phyloP scores from a whole-genome alignment of 2,329 filamentous ascomycete genomes.

The Cladosporium velox region DNA sequence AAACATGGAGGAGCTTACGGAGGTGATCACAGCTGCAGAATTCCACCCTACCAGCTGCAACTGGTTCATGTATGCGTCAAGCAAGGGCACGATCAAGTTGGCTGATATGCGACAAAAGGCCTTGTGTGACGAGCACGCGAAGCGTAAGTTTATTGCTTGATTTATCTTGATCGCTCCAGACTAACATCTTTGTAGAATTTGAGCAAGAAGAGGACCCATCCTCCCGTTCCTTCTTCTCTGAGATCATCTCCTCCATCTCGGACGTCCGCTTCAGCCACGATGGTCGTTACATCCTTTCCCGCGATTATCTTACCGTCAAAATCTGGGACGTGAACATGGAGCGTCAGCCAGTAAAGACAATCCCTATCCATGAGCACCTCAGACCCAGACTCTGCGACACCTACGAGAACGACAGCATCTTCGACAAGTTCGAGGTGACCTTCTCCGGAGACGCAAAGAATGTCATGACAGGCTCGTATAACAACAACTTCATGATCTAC shows the following conservation, averaged over 20 bases:
- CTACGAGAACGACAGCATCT: slow-evolving; percentile 99
- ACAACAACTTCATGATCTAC: slow-evolving; percentile 99
- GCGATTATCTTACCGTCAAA: slow-evolving; percentile 98
- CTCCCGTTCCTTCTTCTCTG: slow-evolving; percentile 97
- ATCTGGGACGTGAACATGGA: slow-evolving; percentile 99
- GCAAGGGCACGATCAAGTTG: slow-evolving; percentile 97
- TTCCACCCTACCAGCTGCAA: slow-evolving; percentile 98
- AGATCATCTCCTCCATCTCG: slow-evolving; percentile 99
- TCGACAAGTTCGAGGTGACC: slow-evolving; percentile 99
- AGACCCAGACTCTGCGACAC: slow-evolving; percentile 93
- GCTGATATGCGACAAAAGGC: slow-evolving; percentile 98
- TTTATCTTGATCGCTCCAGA: neutral
- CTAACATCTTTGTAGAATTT: slow-evolving; percentile 66
- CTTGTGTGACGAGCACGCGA: slow-evolving; percentile 91
- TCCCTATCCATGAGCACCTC: slow-evolving; percentile 96
- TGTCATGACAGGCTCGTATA: slow-evolving; percentile 99
- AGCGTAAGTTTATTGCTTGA: slow-evolving; percentile 64
- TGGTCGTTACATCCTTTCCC: slow-evolving; percentile 93
- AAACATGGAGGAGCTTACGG: slow-evolving; percentile 99
- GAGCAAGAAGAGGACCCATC: slow-evolving; percentile 98
- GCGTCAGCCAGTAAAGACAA: slow-evolving; percentile 93
- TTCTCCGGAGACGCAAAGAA: slow-evolving; percentile 98
- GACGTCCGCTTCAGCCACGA: slow-evolving; percentile 97
- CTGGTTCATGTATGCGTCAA: slow-evolving; percentile 99
- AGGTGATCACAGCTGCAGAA: slow-evolving; percentile 97